Percentiles rank a stretch among this genome's conserved stretches.
These are phyloP conservation scores for Coemansia guatemalensis DNA, from an alignment of 192 early-diverging fungal species.

Conservation along the genomic window DNA sequence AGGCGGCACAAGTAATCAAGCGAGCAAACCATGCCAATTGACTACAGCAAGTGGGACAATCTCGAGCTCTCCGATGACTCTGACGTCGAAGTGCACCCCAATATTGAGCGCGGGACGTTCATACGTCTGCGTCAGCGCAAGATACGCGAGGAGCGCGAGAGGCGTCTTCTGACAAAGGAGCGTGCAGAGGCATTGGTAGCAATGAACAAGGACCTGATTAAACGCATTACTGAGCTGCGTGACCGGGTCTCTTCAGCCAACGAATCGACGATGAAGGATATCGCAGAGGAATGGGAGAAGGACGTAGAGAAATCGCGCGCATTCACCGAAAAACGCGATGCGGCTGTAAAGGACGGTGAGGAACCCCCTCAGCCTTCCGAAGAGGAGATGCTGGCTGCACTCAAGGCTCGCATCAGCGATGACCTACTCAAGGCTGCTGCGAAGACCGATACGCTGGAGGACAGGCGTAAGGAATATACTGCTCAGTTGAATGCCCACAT, in stretches of 20 bases:
- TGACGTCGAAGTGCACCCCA: slow-evolving; percentile 95
- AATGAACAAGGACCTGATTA: slow-evolving; percentile 39
- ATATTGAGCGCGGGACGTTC: slow-evolving; percentile 90
- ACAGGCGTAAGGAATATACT: slow-evolving; percentile 40
- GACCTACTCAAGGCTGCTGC: slow-evolving; percentile 32
- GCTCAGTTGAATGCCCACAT: slow-evolving; percentile 45
- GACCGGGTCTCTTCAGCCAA: slow-evolving; percentile 14
- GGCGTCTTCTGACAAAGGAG: slow-evolving; percentile 61
- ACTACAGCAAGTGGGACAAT: slow-evolving; percentile 97
- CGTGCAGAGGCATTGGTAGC: slow-evolving; percentile 24
- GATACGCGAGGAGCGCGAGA: slow-evolving; percentile 83
- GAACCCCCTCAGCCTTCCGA: slow-evolving; percentile 32
- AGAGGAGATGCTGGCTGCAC: slow-evolving; percentile 54
- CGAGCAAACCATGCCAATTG: slow-evolving; percentile 54
- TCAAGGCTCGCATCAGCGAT: slow-evolving; percentile 52
- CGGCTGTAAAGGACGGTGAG: slow-evolving; percentile 16
- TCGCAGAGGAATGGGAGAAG: slow-evolving; percentile 23
- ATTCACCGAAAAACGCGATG: slow-evolving; percentile 48
- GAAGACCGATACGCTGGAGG: slow-evolving; percentile 20
- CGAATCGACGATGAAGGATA: slow-evolving; percentile 12
- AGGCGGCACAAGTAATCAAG: not conserved
- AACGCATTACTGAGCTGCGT: slow-evolving; percentile 33
- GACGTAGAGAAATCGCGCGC: slow-evolving; percentile 43
- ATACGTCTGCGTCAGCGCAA: slow-evolving; percentile 89
- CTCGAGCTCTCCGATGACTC: slow-evolving; percentile 95